phyloP scores from a whole-genome alignment of 2,329 filamentous ascomycete species.

The Microthyrium microscopicum region DNA sequence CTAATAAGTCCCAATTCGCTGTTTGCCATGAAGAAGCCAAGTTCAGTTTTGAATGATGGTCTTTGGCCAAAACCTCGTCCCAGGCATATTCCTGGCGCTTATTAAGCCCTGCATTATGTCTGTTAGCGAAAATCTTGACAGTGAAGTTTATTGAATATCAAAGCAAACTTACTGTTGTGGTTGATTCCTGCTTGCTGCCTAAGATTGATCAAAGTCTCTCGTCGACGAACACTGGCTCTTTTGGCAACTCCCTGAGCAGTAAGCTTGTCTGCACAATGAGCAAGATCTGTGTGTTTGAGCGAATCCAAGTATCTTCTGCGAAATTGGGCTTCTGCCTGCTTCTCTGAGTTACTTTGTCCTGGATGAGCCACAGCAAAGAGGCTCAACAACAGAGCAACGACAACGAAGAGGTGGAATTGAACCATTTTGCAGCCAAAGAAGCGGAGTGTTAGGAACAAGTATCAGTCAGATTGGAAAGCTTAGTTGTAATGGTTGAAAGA shows the following conservation, averaged over 20 bases:
- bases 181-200: constrained; percentile 19
- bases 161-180: not conserved
- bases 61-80: constrained; percentile 9
- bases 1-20: no score
- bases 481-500: no score
- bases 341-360: not conserved
- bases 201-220: constrained; percentile 22
- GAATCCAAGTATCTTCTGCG: constrained; percentile 19
- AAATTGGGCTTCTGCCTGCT: constrained; percentile 17
- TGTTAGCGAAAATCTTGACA: not conserved
- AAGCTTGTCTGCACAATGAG: constrained; percentile 23
- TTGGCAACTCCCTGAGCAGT: constrained; percentile 23
- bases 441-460: no score
- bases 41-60: constrained; percentile 17
- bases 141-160: not conserved
- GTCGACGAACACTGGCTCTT: constrained; percentile 25
- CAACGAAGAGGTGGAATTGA: no score
- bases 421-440: no score
- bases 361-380: not conserved
- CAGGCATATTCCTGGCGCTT: constrained; percentile 9
- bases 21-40: no score
- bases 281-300: constrained; percentile 22
- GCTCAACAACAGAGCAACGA: no score
- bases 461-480: no score
- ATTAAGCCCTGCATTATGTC: constrained; percentile 7